Evolutionary conservation across 768 basidiomycete species (phyloP).

Genomic region (Mycena galericulata): DNA sequence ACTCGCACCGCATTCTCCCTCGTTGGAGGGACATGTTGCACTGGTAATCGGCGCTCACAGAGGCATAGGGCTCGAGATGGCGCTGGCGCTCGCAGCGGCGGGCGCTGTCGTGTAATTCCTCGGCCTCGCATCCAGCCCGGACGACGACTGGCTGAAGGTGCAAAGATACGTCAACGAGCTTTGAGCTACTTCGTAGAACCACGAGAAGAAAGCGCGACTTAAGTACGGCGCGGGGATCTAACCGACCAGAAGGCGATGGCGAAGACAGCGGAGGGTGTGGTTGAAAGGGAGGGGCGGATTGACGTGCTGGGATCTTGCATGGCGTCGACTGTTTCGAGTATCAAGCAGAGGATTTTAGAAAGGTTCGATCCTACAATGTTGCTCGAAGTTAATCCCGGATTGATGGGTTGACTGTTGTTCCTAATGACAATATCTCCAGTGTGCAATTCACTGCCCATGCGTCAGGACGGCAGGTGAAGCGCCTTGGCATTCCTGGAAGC

Average conservation of each 20-base stretch:
- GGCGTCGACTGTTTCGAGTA: slow-evolving; percentile 74
- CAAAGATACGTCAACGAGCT: slow-evolving; percentile 62
- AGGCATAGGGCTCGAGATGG: slow-evolving; percentile 86
- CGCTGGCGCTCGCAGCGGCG: slow-evolving; percentile 73
- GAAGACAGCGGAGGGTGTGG: slow-evolving; percentile 68
- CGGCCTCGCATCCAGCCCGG: slow-evolving; percentile 64
- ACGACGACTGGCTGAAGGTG: slow-evolving; percentile 61
- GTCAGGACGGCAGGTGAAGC: slow-evolving; percentile 67
- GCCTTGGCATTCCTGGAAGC: slow-evolving; percentile 59
- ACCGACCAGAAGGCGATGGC: slow-evolving; percentile 71
- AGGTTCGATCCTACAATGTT: slow-evolving; percentile 62
- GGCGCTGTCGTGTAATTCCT: slow-evolving; percentile 73
- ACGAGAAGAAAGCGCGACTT: slow-evolving; percentile 39
- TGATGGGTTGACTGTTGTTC: slow-evolving; percentile 49
- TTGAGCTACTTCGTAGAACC: background rate
- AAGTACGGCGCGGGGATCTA: slow-evolving; percentile 77
- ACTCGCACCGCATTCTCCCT: slow-evolving; percentile 15
- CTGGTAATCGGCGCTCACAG: slow-evolving; percentile 75
- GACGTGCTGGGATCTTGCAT: slow-evolving; percentile 81
- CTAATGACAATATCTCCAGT: slow-evolving; percentile 64
- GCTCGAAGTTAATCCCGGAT: slow-evolving; percentile 37
- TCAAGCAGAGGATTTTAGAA: slow-evolving; percentile 70
- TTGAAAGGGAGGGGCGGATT: slow-evolving; percentile 74
- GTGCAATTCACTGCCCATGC: slow-evolving; percentile 71
- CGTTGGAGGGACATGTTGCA: slow-evolving; percentile 66